Evolutionary conservation across 169 alveolate genomes (phyloP), one percentile per base, ranked within the genome.

Genomic region (Perkinsus chesapeaki): DNA sequence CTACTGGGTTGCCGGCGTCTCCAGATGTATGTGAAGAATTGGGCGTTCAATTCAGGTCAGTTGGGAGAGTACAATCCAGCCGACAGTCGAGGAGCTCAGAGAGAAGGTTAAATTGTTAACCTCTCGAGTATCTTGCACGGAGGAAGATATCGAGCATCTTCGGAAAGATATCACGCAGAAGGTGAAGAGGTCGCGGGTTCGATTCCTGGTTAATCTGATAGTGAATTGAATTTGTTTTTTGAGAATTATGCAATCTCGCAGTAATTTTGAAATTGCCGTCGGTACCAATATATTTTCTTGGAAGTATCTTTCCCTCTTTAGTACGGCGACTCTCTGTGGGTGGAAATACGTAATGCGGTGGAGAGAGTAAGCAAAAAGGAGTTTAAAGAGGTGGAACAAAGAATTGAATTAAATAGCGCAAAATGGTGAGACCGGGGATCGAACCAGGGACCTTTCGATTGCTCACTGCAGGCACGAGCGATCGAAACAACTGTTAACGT

Each of bases 131-230:
- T 20, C 7, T 60, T 27, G 82, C 27, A 34, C 27, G 31, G 82
- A 20, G 82, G 82, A 60, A 60, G 82, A 60, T 60, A 34, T 60
- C 27, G 82, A 60, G 31, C 82, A 60, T 16, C 37, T 60, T 60
- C 12, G 82, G 27, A 60, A 60, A 34, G 82, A 60, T 60, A 60
- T 60, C 82, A 60, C 12, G 12, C 82, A 60, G 82, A 60, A 60
- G 82, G 82, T 60, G 82, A 60, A 34, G 82, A 60, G 82, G 82
- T 60, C 82, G 37, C 82, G 82, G 82, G 82, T 60, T 60, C 82
- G 82, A 60, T 60, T 16, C 82, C 82, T 60, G 23, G 82, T 12
- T n/a, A n/a, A n/a, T n/a, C n/a, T n/a, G n/a, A n/a, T n/a, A n/a
- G n/a, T n/a, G n/a, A n/a, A n/a, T n/a, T n/a, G n/a, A n/a, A n/a